Conservation (phyloP, 2,329 filamentous ascomycete species). For the Alternaria hordeiaustralica region DNA sequence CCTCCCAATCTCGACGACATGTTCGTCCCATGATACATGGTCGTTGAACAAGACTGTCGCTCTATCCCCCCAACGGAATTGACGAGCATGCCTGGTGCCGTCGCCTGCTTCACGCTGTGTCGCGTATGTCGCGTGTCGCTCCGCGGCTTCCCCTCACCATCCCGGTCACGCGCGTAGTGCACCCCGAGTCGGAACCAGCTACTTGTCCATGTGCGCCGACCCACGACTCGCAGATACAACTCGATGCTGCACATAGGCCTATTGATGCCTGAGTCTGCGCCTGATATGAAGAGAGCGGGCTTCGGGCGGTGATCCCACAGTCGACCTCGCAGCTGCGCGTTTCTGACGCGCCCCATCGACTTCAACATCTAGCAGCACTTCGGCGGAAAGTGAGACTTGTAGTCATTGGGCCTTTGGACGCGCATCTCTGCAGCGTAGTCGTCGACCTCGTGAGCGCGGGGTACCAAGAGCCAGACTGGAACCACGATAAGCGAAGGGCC, state of each 20-base stretch:
- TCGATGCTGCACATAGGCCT: neutral
- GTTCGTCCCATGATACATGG: neutral
- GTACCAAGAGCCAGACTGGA: neutral
- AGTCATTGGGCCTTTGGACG: neutral
- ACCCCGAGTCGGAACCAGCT: neutral
- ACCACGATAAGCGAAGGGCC: slow-evolving; percentile 9
- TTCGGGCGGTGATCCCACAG: neutral
- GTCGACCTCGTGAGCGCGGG: slow-evolving; percentile 3
- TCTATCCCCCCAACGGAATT: neutral
- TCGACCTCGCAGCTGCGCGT: neutral
- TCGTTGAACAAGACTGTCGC: neutral
- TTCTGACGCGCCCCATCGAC: neutral
- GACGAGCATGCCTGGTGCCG: neutral
- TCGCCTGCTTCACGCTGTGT: neutral
- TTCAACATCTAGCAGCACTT: neutral
- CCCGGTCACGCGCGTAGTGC: slow-evolving; percentile 11
- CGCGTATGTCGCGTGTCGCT: slow-evolving; percentile 14
- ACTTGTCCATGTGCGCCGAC: neutral
- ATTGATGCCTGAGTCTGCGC: neutral
- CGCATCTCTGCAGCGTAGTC: neutral
- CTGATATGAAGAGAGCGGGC: neutral
- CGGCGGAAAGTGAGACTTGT: neutral
- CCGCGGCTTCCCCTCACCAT: slow-evolving; percentile 15
- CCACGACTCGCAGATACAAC: neutral
- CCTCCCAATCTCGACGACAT: neutral